phyloP scores from a whole-genome alignment of 2,329 filamentous ascomycete species.

The Hymenoscyphus fructigenus region DNA sequence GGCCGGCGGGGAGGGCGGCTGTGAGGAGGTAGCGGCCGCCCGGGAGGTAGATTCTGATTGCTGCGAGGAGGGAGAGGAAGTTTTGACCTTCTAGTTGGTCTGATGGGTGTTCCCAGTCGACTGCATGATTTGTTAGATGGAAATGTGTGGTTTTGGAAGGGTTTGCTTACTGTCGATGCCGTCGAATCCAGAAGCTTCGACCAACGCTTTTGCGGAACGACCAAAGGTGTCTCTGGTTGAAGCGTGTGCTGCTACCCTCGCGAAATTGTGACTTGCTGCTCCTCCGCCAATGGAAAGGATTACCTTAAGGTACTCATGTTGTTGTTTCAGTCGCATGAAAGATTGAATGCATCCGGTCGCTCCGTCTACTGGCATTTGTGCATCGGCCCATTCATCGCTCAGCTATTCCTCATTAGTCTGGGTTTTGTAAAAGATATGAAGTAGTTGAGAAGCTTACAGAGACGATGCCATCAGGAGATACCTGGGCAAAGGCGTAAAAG shows the following conservation, averaged over 20 bases:
- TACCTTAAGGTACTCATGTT: slow-evolving; percentile 70
- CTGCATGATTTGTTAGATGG: slow-evolving; percentile 43
- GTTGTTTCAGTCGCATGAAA: slow-evolving; percentile 69
- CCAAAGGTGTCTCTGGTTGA: slow-evolving; percentile 68
- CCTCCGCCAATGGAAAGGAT: slow-evolving; percentile 75
- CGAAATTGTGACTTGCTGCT: slow-evolving; percentile 63
- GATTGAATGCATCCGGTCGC: slow-evolving; percentile 70
- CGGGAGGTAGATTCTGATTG: slow-evolving; percentile 66
- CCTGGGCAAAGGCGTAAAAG: slow-evolving; percentile 79
- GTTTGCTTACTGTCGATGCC: slow-evolving; percentile 69
- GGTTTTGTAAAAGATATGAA: background rate
- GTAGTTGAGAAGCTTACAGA: slow-evolving; percentile 56
- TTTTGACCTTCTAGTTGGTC: slow-evolving; percentile 65
- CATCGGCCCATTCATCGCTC: slow-evolving; percentile 77
- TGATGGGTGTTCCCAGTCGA: slow-evolving; percentile 78
- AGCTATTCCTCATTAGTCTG: slow-evolving; percentile 49
- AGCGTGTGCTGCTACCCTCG: slow-evolving; percentile 62
- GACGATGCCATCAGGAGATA: slow-evolving; percentile 69
- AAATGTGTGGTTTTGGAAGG: background rate
- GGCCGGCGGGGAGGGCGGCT: slow-evolving; percentile 68
- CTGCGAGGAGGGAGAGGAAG: slow-evolving; percentile 67
- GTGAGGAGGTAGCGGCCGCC: slow-evolving; percentile 68
- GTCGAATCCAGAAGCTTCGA: slow-evolving; percentile 70
- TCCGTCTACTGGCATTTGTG: slow-evolving; percentile 69
- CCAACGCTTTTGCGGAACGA: slow-evolving; percentile 62